A percentile compares a stretch with the other conserved stretches of the same genome.
phyloP scores from a whole-genome alignment of 2,329 filamentous ascomycete genomes.

The Purpureocillium takamizusanense region DNA sequence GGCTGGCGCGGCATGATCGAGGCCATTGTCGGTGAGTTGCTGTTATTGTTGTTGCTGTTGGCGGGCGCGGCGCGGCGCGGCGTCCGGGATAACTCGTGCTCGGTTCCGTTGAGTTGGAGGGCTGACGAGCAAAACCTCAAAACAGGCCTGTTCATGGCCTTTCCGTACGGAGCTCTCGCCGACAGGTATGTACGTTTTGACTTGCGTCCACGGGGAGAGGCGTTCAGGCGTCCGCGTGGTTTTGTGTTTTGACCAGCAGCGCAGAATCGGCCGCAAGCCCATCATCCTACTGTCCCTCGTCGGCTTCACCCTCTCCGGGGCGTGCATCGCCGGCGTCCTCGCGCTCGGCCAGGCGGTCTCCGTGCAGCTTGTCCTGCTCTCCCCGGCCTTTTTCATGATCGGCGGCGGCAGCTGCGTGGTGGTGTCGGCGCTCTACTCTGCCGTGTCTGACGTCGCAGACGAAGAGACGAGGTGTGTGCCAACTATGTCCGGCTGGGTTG shows the following conservation, averaged over 20 bases:
- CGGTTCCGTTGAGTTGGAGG: no score
- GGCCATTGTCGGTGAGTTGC: slow-evolving; percentile 3
- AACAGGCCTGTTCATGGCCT: slow-evolving; percentile 1
- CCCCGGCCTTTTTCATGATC: slow-evolving; percentile 8
- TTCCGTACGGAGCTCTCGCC: slow-evolving; percentile 4
- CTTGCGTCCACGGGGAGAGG: no score
- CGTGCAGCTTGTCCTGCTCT: slow-evolving; percentile 3
- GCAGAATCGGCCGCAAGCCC: slow-evolving; percentile 5
- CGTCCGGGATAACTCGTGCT: no score
- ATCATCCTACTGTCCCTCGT: slow-evolving; percentile 3
- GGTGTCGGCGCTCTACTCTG: slow-evolving; percentile 11
- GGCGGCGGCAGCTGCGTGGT: slow-evolving; percentile 11
- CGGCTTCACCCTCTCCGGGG: slow-evolving; percentile 1
- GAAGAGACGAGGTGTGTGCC: slow-evolving; percentile 2
- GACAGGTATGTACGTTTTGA: slow-evolving; percentile 1
- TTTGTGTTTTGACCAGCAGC: no score
- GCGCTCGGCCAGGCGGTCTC: slow-evolving; percentile 1
- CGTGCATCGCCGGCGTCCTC: slow-evolving; percentile 3
- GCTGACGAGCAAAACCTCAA: no score
- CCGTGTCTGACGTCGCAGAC: slow-evolving; percentile 9
- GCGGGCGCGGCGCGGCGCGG: no score
- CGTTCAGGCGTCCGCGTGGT: no score
- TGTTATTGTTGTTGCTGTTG: not conserved
- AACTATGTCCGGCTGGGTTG: no score
- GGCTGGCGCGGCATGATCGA: slow-evolving; percentile 3